Evolutionary conservation across 2,329 filamentous ascomycete genomes (phyloP), one percentile per base, ranked within the genome.

Genomic region (Colletotrichum salicis): DNA sequence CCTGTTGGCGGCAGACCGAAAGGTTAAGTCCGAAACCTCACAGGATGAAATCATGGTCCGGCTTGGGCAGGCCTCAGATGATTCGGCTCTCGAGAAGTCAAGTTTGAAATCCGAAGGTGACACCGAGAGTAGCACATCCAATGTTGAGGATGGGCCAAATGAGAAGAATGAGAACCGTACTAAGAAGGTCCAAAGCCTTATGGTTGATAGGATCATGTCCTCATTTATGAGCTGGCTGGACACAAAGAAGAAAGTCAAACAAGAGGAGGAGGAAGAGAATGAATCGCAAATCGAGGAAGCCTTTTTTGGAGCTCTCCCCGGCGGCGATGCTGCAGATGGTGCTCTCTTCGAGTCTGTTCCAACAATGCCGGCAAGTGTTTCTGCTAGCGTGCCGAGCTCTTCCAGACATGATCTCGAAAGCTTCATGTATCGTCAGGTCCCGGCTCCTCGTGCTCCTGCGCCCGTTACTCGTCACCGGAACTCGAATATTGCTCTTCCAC

Each of bases 161-260:
- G 37, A 48, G 1, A 41, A 35, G 11, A n/a, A 4, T 4, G 45
- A 68, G 4, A 58, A 59, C 0, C 52, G 11, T 5, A 55, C 64
- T 0, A 68, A 45, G 33, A 35, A 7, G 4, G 7, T 37, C 1
- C 69, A 71, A 15, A n/a, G n/a, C 10, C 33, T 63, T 31, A 72
- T 72, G 31, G 58, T 72, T 1, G 67, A 72, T 51, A 71, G 37
- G 12, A 31, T 62, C 41, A 72, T 72, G 70, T 67, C 61, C 0
- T 45, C 67, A 1, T 72, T 72, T 52, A 66, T 71, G 58, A 22
- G 41, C 52, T 72, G 70, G 70, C 56, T 72, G 13, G 67, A 72
- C 27, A 45, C 58, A 12, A 70, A 59, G 31, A 51, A 71, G 24
- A 62, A 54, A 1, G 22, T 67, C 22, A 61, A 61, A 7, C 41